Evolutionary conservation across 495 filamentous ascomycete species (phyloP), one percentile per base, ranked within the genome.

Genomic region (Neurospora sp.): DNA sequence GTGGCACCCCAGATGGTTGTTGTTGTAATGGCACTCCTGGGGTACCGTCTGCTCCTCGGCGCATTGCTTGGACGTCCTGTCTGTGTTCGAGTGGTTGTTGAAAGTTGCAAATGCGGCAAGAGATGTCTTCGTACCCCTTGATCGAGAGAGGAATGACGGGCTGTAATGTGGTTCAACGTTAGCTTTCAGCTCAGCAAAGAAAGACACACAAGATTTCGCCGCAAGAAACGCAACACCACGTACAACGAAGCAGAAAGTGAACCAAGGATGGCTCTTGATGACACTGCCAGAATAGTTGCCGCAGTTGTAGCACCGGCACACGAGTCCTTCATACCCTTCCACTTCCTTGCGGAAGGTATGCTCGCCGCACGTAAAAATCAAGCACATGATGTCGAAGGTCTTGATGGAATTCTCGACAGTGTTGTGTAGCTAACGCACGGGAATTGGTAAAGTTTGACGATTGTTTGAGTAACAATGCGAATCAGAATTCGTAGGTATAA

Each of bases 291-390:
- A 79, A 69, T 83, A 85, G 79, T 89, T 89, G 18, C 87, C 87
- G 78, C 87, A 89, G 80, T 89, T 88, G 74, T 86, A 82, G 74
- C 87, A 89, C 73, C 86, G 85, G 76, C 86, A 89, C 20, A 83
- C 78, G 71, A 87, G 70, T 42, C 84, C 83, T 72, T 89, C 85
- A 77, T 86, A 88, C 20, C 87, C 87, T 72, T 85, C 80, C 20
- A 89, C 80, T 72, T 88, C 84, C 74, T 83, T 84, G 71, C 85
- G 83, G 77, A 88, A 88, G 37, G 86, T 86, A 77, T 86, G 84
- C 75, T 89, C 85, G 76, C 87, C 87, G 74, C 86, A 89, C 71
- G 86, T 88, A 77, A 89, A 89, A 70, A 89, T 83, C 48, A 89
- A 75, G 80, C 86, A 89, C 86, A 89, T 88, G 18, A 72, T 77